These are phyloP conservation scores for Phytophthora aleatoria DNA, from an alignment of 352 stramenopile species.

Conservation along the genomic window DNA sequence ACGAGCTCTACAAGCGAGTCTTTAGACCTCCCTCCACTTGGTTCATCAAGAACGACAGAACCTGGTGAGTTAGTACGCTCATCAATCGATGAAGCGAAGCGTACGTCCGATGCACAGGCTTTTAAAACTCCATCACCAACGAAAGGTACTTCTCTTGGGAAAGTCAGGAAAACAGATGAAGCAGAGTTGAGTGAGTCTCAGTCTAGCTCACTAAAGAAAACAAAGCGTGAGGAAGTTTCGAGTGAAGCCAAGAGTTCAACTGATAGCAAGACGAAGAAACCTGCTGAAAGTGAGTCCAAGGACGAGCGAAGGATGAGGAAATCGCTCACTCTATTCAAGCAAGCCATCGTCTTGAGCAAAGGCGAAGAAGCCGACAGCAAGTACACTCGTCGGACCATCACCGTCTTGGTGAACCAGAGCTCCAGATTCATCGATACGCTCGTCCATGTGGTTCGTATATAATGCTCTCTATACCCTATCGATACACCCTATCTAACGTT, in stretches of 20 bases:
- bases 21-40: not conserved
- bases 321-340: constrained; percentile 36
- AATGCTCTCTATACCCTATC: not conserved
- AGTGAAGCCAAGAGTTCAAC: not conserved
- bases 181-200: constrained; percentile 12
- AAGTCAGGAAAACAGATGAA: constrained; percentile 19
- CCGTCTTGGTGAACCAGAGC: constrained; percentile 39
- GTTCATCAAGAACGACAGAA: not conserved
- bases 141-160: constrained; percentile 1
- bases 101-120: not conserved
- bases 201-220: constrained; percentile 16
- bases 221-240: not conserved
- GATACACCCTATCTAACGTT: constrained; percentile 1
- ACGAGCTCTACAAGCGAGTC: not conserved
- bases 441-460: constrained; percentile 38
- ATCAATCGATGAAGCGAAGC: no score
- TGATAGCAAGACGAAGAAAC: constrained; percentile 9
- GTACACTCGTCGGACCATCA: constrained; percentile 44
- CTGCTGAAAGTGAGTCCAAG: constrained; percentile 9
- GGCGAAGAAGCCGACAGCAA: constrained; percentile 32
- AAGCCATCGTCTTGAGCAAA: constrained; percentile 25
- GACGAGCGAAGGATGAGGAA: constrained; percentile 27
- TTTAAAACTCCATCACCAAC: not conserved
- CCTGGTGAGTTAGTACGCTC: not conserved
- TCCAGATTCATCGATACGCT: constrained; percentile 25